Evolutionary conservation across 805 yeast species (phyloP).

Genomic region (Saccharomycopsis microspora): DNA sequence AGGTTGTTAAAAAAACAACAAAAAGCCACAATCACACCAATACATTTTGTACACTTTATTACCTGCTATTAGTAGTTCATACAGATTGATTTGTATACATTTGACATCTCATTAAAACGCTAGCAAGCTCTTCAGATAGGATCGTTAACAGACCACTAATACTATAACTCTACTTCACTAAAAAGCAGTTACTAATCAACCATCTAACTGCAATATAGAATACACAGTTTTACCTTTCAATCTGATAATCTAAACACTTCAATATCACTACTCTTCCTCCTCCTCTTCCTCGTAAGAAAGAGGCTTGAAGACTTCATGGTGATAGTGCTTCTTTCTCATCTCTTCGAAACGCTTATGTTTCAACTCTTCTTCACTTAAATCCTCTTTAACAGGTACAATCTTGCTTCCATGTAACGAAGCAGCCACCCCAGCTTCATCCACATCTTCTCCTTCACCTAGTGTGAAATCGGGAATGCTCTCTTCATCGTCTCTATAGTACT

Average conservation of each 20-base stretch:
- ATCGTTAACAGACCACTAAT: no score
- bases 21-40: no score
- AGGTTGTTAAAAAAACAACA: no score
- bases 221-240: neutral
- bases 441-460: conserved; percentile 46
- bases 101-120: no score
- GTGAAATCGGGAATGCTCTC: conserved; percentile 27
- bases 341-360: conserved; percentile 64
- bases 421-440: conserved; percentile 20
- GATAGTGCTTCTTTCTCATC: conserved; percentile 72
- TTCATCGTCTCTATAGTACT: conserved; percentile 57
- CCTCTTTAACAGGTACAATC: conserved; percentile 22
- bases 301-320: conserved; percentile 36
- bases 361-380: conserved; percentile 25
- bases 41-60: no score
- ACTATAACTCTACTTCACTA: no score
- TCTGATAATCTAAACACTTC: neutral
- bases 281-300: conserved; percentile 25
- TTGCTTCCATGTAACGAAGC: conserved; percentile 32
- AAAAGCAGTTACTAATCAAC: no score
- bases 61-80: no score
- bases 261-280: conserved; percentile 15
- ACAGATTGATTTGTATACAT: no score
- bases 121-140: no score
- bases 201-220: no score